phyloP scores from a whole-genome alignment of 768 basidiomycete species.

The Tylopilus rubrobrunneus region DNA sequence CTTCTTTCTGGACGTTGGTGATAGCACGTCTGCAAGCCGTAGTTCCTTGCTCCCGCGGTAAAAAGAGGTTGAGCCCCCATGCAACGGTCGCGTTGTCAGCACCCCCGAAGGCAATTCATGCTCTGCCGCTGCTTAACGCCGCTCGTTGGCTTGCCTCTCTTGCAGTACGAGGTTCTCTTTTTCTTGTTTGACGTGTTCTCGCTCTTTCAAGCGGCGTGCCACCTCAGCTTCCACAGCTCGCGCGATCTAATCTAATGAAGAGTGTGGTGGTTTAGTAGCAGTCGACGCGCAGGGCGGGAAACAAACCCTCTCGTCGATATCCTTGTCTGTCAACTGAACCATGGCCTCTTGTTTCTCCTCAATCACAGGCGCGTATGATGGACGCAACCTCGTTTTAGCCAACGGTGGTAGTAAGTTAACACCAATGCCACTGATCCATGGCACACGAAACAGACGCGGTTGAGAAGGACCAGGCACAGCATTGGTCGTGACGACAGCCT shows the following conservation, averaged over 20 bases:
- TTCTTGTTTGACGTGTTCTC: conserved; percentile 20
- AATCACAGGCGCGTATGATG: conserved; percentile 11
- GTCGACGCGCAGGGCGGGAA: background rate
- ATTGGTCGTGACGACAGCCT: conserved; percentile 5
- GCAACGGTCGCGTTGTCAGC: conserved; percentile 30
- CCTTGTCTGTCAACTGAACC: conserved; percentile 53
- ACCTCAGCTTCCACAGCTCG: conserved; percentile 74
- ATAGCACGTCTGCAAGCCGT: conserved; percentile 58
- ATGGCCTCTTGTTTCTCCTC: conserved; percentile 13
- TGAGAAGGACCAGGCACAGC: conserved; percentile 16
- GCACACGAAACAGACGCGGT: conserved; percentile 31
- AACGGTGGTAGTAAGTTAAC: conserved; percentile 21
- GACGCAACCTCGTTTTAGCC: conserved; percentile 19
- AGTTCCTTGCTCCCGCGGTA: conserved; percentile 50
- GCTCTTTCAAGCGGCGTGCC: conserved; percentile 54
- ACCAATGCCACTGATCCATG: conserved; percentile 30
- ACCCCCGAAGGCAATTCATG: conserved; percentile 34
- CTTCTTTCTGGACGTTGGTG: conserved; percentile 75
- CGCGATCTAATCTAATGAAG: conserved; percentile 47
- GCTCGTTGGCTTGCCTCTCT: conserved; percentile 14
- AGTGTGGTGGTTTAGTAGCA: background rate
- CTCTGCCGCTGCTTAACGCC: conserved; percentile 5
- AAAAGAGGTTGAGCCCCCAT: conserved; percentile 12
- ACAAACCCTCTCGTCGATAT: conserved; percentile 67
- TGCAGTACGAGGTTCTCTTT: conserved; percentile 22